Evolutionary conservation across 2,329 filamentous ascomycete species (phyloP), one percentile per base, ranked within the genome.

Genomic region (Chaetomiaceae sp.): DNA sequence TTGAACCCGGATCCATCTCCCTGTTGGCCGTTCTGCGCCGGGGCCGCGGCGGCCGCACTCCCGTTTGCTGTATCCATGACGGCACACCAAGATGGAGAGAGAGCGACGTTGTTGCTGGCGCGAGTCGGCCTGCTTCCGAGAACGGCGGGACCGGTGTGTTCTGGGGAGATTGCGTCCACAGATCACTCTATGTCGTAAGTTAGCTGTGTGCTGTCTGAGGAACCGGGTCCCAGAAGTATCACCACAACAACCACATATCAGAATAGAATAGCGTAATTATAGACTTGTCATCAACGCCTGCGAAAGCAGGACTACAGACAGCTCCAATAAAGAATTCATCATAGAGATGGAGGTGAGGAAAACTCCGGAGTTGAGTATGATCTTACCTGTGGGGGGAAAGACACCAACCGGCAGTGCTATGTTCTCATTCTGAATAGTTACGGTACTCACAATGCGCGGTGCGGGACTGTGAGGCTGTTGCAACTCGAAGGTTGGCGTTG

Each of bases 301-400:
- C 55, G 33, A 57, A 53, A 71, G 64, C 69, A 56, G 59, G 69
- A 67, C 72, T 82, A 80, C 51, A 81, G 84, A 87, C 82, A 87
- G 84, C 84, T 87, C 84, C 84, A 87, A 87, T 86, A 77, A 68
- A 65, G 66, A 53, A 66, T 67, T 84, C 81, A 84, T 84, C 82
- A 68, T 61, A 49, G 40, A 51, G 12, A 8, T 22, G 15, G 15
- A 25, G 34, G 25, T 42, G 39, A 31, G 33, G 31, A 19, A 36
- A 25, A 47, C 15, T 5, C 43, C 23, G 33, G 23, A 4, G 12
- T 4, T 17, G n/a, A 14, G 7, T n/a, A 17, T 33, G 6, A 19
- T 36, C 53, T 57, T 59, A 59, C 56, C 58, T 59, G 46, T 37
- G 55, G 50, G 46, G 50, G 46, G 34, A 17, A 33, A 43, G 25